Percentiles rank a stretch among this genome's conserved stretches.
These are phyloP conservation scores for Teratosphaeria pseudoeucalypti DNA, from an alignment of 2,329 filamentous ascomycete species.

Conservation along the genomic window DNA sequence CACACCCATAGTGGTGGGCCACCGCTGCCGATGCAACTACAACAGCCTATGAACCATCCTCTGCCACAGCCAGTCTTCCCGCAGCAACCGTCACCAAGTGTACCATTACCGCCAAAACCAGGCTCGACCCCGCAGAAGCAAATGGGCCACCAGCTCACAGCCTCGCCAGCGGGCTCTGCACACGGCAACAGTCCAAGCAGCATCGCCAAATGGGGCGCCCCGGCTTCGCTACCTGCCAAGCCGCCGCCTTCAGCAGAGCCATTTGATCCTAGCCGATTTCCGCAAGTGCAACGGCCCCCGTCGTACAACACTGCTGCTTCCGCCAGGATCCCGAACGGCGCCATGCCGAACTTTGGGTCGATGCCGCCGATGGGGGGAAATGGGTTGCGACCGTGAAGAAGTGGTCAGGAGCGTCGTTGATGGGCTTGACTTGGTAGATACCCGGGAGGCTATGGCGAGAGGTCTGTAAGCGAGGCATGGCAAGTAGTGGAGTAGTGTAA, in stretches of 20 bases:
- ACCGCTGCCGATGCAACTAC: constrained; percentile 4
- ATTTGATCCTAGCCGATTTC: constrained; percentile 9
- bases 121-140: constrained; percentile 6
- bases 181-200: constrained; percentile 25
- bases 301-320: constrained; percentile 7
- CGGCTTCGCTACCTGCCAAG: constrained; percentile 45
- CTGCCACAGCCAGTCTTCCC: constrained; percentile 29
- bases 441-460: background rate
- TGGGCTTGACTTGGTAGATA: background rate
- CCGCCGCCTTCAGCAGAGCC: constrained; percentile 37
- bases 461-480: background rate
- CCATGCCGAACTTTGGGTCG: constrained; percentile 7
- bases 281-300: constrained; percentile 7
- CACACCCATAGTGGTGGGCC: constrained; percentile 7
- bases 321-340: constrained; percentile 3
- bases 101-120: constrained; percentile 25
- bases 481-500: background rate
- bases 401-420: background rate
- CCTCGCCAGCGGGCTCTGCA: background rate
- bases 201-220: constrained; percentile 48
- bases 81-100: constrained; percentile 23
- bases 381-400: background rate
- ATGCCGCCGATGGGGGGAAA: constrained; percentile 5
- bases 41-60: constrained; percentile 24
- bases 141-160: background rate